These are phyloP conservation scores for Sphaerobolus stellatus DNA, from an alignment of 1,284 basidiomycete genomes.

Conservation along the genomic window DNA sequence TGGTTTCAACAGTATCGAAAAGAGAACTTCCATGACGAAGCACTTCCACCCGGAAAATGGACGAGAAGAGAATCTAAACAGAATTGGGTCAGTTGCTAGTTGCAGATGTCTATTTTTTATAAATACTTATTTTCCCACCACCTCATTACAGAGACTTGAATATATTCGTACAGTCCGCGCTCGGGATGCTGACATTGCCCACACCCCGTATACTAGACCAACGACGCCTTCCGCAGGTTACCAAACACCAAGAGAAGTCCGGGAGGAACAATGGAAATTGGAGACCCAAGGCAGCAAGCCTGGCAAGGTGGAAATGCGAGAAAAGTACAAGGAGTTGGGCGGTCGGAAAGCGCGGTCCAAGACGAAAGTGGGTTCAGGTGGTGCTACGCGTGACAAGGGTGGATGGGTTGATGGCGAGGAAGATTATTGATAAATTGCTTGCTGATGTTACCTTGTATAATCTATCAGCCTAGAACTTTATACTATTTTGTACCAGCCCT, in stretches of 20 bases:
- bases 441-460: background rate
- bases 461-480: background rate
- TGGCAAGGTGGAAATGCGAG: slow-evolving; percentile 79
- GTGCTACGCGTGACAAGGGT: slow-evolving; percentile 61
- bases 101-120: background rate
- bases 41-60: slow-evolving; percentile 78
- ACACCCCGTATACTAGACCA: slow-evolving; percentile 39
- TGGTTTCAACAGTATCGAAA: slow-evolving; percentile 88
- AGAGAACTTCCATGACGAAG: slow-evolving; percentile 76
- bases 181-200: slow-evolving; percentile 42
- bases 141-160: slow-evolving; percentile 47
- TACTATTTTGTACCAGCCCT: too few relatives aligned
- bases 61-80: slow-evolving; percentile 83
- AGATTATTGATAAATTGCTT: slow-evolving; percentile 19
- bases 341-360: slow-evolving; percentile 72
- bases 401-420: slow-evolving; percentile 56
- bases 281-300: slow-evolving; percentile 58
- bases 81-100: slow-evolving; percentile 61
- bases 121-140: slow-evolving; percentile 11
- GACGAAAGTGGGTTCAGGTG: slow-evolving; percentile 60
- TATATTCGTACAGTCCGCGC: slow-evolving; percentile 50
- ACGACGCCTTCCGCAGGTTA: slow-evolving; percentile 61
- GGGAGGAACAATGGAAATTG: slow-evolving; percentile 69
- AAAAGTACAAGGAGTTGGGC: slow-evolving; percentile 85
- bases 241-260: slow-evolving; percentile 73